Conservation (phyloP, 805 yeast species). For the Hermanozyma aechmeae region DNA sequence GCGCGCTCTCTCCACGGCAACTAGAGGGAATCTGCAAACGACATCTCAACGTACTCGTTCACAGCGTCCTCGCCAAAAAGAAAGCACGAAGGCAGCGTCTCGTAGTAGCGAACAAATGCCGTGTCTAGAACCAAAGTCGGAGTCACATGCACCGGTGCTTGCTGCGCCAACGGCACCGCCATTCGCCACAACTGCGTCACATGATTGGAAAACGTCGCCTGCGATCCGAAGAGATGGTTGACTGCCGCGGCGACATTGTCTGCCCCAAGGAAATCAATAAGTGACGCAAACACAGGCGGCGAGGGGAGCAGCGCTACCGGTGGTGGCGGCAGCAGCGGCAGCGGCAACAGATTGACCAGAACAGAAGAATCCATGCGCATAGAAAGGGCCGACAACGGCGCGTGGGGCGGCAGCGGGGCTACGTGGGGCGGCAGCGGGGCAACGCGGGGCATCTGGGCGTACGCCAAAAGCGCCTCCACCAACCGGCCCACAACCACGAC, state of each 20-base stretch:
- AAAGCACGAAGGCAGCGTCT: conserved; percentile 4
- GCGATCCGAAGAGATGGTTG: conserved; percentile 6
- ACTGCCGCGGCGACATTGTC: conserved; percentile 2
- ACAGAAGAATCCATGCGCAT: too few species aligned
- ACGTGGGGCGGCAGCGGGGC: too few species aligned
- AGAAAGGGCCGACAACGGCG: too few species aligned
- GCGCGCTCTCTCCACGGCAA: too few species aligned
- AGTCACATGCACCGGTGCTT: conserved; percentile 4
- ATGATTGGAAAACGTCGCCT: conserved; percentile 3
- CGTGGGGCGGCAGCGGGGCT: too few species aligned
- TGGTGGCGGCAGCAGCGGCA: too few species aligned
- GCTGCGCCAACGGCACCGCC: conserved; percentile 3
- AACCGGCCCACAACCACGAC: conserved; percentile 3
- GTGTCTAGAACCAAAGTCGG: conserved; percentile 5
- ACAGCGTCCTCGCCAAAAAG: conserved; percentile 4
- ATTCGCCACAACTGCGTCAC: conserved; percentile 7
- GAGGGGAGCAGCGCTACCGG: too few species aligned
- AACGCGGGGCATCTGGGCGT: too few species aligned
- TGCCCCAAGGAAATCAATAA: conserved; percentile 3
- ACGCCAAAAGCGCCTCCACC: conserved; percentile 4
- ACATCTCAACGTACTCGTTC: conserved; percentile 6
- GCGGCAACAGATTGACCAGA: too few species aligned
- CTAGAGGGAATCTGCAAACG: too few species aligned
- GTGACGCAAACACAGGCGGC: conserved; percentile 2
- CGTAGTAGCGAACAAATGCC: conserved; percentile 5